A percentile compares a stretch with the other conserved stretches of the same genome.
These are phyloP conservation scores for Lipomyces spencermartinsiae DNA, from an alignment of 805 yeast genomes.

Conservation along the genomic window DNA sequence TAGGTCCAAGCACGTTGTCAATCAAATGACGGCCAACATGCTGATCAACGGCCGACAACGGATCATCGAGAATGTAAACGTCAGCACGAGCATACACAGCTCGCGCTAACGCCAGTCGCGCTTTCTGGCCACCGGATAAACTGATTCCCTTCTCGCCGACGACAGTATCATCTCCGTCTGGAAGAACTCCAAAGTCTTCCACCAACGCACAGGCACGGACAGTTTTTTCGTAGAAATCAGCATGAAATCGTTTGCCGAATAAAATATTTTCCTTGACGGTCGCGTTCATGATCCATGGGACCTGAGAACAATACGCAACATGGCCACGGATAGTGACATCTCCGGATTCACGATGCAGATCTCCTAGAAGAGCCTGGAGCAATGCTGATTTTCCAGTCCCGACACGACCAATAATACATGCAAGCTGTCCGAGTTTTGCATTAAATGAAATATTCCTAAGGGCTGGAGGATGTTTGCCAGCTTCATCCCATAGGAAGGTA, in stretches of 20 bases:
- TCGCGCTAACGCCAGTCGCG: conserved; percentile 89
- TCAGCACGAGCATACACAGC: conserved; percentile 96
- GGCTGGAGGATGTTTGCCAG: conserved; percentile 62
- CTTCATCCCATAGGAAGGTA: conserved; percentile 66
- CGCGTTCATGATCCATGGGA: conserved; percentile 97
- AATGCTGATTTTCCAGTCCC: conserved; percentile 92
- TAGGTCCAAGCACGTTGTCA: conserved; percentile 78
- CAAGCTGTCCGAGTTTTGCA: conserved; percentile 74
- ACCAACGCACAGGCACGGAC: conserved; percentile 85
- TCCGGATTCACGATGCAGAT: conserved; percentile 77
- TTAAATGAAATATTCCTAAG: conserved; percentile 66
- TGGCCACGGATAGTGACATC: conserved; percentile 72
- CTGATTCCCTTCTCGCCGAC: conserved; percentile 98
- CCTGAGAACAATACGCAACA: conserved; percentile 87
- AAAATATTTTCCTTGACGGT: conserved; percentile 86
- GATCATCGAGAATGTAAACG: conserved; percentile 86
- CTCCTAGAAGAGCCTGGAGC: conserved; percentile 82
- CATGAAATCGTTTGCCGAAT: conserved; percentile 84
- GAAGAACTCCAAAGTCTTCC: conserved; percentile 76
- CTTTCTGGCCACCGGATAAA: conserved; percentile 96
- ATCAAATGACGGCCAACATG: conserved; percentile 90
- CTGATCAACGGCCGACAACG: conserved; percentile 95
- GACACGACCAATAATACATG: conserved; percentile 86
- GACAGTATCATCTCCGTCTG: conserved; percentile 87
- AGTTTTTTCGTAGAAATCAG: conserved; percentile 78